A percentile compares a stretch with the other conserved stretches of the same genome.
Conservation (phyloP, 768 basidiomycete species). For the Termitomyces sp. region DNA sequence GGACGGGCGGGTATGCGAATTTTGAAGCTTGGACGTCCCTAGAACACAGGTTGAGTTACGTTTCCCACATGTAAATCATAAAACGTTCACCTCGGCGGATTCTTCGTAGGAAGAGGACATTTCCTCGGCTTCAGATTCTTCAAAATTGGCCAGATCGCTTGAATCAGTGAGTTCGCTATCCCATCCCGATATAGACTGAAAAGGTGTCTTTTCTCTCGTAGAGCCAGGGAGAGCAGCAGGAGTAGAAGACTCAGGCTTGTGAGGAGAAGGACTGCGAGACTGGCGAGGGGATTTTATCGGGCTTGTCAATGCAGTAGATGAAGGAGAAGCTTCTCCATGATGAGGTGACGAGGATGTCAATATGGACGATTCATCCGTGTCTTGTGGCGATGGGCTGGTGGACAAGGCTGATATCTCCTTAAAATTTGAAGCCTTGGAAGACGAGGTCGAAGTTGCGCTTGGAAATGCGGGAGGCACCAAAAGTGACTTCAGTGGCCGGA, state of each 20-base stretch:
- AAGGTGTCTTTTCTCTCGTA: neutral
- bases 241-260: neutral
- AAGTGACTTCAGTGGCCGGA: neutral
- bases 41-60: neutral
- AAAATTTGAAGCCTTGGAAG: neutral
- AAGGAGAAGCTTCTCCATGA: neutral
- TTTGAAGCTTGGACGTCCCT: constrained; percentile 19
- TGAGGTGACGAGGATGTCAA: neutral
- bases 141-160: constrained; percentile 17
- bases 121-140: constrained; percentile 15
- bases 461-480: neutral
- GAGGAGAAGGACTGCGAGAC: neutral
- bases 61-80: neutral
- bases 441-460: neutral
- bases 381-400: neutral
- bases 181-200: constrained; percentile 18
- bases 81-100: neutral
- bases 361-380: neutral
- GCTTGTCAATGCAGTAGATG: neutral
- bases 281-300: neutral
- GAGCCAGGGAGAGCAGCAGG: neutral
- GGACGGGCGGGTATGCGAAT: constrained; percentile 28
- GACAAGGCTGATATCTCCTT: neutral
- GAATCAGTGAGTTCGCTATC: constrained; percentile 30
- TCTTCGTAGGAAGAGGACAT: constrained; percentile 7